Conservation (phyloP, 371 early-diverging fungal species). For the Mortierella sp. region DNA sequence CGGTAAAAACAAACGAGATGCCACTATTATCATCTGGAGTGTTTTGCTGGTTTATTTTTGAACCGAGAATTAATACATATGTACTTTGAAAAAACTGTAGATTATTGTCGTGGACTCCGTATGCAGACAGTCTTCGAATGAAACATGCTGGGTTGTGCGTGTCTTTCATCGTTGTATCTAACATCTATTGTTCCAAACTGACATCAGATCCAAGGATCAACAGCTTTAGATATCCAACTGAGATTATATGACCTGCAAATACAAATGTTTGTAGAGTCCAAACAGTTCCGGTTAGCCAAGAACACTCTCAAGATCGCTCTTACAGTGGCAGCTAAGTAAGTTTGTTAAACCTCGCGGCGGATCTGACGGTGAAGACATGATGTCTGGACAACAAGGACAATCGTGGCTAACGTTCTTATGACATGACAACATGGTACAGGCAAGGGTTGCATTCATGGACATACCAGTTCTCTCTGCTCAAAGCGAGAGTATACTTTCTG, state of each 20-base stretch:
- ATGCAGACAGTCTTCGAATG: too few relatives aligned
- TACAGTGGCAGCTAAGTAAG: slow-evolving; percentile 34
- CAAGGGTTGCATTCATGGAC: slow-evolving; percentile 35
- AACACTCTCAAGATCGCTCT: slow-evolving; percentile 38
- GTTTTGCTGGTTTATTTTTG: too few relatives aligned
- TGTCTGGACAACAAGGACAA: too few relatives aligned
- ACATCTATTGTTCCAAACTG: background rate
- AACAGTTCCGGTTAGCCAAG: slow-evolving; percentile 38
- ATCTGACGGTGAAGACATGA: too few relatives aligned
- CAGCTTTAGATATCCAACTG: slow-evolving; percentile 40
- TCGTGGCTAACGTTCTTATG: too few relatives aligned
- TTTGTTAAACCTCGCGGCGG: too few relatives aligned
- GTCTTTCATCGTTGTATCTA: background rate
- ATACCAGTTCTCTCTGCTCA: slow-evolving; percentile 43
- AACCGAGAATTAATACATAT: too few relatives aligned
- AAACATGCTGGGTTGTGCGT: background rate
- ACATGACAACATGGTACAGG: slow-evolving; percentile 20
- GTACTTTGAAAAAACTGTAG: slow-evolving; percentile 10
- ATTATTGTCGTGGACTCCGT: slow-evolving; percentile 33
- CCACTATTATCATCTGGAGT: too few relatives aligned
- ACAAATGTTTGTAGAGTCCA: slow-evolving; percentile 31
- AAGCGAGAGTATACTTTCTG: slow-evolving; percentile 35
- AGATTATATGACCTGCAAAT: slow-evolving; percentile 45
- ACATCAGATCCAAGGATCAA: slow-evolving; percentile 38
- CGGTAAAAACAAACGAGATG: too few relatives aligned